A percentile compares a stretch with the other conserved stretches of the same genome.
phyloP scores from a whole-genome alignment of 2,329 filamentous ascomycete genomes.

The Monosporascus sp. region DNA sequence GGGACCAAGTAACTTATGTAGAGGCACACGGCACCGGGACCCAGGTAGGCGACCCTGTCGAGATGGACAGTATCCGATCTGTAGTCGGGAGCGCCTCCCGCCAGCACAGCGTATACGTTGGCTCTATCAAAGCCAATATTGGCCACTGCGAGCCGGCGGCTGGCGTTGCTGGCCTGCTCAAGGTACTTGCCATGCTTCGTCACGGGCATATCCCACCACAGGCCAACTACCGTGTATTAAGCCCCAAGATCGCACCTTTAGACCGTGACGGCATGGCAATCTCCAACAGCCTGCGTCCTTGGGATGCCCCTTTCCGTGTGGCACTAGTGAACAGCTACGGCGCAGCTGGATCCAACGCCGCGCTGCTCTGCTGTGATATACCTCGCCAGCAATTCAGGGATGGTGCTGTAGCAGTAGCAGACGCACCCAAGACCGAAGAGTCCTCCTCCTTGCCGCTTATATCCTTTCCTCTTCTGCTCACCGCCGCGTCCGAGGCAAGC shows the following conservation, averaged over 20 bases:
- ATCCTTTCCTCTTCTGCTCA: too few relatives aligned
- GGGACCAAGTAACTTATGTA: constrained; percentile 24
- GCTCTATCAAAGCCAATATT: constrained; percentile 27
- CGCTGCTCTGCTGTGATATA: constrained; percentile 17
- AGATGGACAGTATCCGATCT: constrained; percentile 14
- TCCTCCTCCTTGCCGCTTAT: too few relatives aligned
- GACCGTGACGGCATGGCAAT: constrained; percentile 13
- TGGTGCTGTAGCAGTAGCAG: not conserved
- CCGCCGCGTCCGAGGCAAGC: too few relatives aligned
- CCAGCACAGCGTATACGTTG: constrained; percentile 10
- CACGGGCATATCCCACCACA: constrained; percentile 19
- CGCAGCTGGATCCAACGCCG: constrained; percentile 29
- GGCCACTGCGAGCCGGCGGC: constrained; percentile 24
- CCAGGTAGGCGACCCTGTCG: constrained; percentile 25
- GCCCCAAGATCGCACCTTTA: constrained; percentile 19
- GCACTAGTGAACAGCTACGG: constrained; percentile 32
- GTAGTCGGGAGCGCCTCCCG: constrained; percentile 8
- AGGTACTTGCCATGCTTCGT: constrained; percentile 27
- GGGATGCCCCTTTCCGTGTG: constrained; percentile 11
- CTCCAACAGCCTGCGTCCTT: constrained; percentile 16
- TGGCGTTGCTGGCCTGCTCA: constrained; percentile 25
- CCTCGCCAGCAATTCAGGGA: not conserved
- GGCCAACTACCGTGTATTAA: constrained; percentile 19
- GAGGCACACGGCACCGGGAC: constrained; percentile 36
- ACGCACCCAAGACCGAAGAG: too few relatives aligned